Base-by-base conservation (phyloP, 495 filamentous ascomycete genomes). In the Talaromyces wortmannii region DNA sequence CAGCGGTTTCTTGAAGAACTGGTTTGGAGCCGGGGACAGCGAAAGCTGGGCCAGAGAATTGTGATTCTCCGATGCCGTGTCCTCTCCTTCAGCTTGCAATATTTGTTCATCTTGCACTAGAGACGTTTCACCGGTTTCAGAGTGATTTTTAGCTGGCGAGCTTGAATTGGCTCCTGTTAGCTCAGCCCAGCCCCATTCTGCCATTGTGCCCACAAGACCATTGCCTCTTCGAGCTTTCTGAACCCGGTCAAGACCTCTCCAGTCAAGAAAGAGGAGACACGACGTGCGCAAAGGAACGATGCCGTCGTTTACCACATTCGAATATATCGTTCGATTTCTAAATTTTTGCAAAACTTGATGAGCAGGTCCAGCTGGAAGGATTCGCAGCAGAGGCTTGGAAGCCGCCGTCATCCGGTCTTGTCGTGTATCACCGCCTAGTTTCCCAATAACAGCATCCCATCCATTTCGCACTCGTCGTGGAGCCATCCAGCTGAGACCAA, bases 281-380 rank as follows among this genome's bases (percentile, higher is more conserved):
- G 95, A 97, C 11, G 94, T 98, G 10, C 95, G 82, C 40, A 97
- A 67, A 2, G 94, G 94, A 6, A 98, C 94, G 64, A 98, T 97
- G 3, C 94, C 94, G 71, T 98, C 94, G 69, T 98, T 98, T 45
- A 98, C 95, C 30, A 97, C 91, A 63, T 98, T 98, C 2, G 92
- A 95, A 65, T 98, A 98, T 1, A 97, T 78, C 0, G 94, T 98
- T 15, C 95, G 78, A 63, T 94, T 95, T 46, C 90, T 79, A 62
- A 97, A 98, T 67, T 86, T 89, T 61, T 85, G 82, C 50, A 98
- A 72, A 0, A 88, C 91, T 42, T 83, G 81, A 69, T 97, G 92
- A 6, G 94, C 94, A 30, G 95, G 94, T 16, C 94, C 94, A 23
- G 90, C 92, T 0, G 94, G 94, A 13, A 98, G 69, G 57, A 97